Base-by-base conservation (phyloP, 805 yeast genomes). In the Teunomyces kruisii region DNA sequence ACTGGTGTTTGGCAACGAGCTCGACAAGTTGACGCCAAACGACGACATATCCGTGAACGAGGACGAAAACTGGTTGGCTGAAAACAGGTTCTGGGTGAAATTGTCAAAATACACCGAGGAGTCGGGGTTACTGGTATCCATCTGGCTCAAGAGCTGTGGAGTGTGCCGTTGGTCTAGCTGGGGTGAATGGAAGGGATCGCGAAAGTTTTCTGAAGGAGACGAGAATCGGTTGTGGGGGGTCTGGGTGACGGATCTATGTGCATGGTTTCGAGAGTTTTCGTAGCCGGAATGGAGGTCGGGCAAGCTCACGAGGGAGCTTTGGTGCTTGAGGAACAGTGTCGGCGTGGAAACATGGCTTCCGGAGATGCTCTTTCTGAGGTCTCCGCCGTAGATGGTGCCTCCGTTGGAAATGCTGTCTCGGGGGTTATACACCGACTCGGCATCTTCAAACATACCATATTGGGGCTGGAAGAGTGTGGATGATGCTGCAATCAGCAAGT, bases 281-380 rank as follows among this genome's bases (percentile, higher is more conserved):
- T 33, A 17, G 37, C 13, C 17, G 28, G 10, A 12, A 28, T 35
- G 3, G 40, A 38, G 40, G 40, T 67, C 72, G 1, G 66, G 66
- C 19, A 67, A 58, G 38, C 67, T 62, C 9, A 62, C 56, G 8
- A 64, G 44, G 13, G 72, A 66, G 28, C 53, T 51, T 15, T 64
- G 64, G 24, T 64, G 61, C 13, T 65, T 45, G 10, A 54, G 43
- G 32, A 61, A 46, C 15, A 47, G 54, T 4, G 57, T 51, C 5
- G 63, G 56, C 2, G 59, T 50, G 7, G 64, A 53, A 3, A 52
- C 53, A 16, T 40, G 45, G 24, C 47, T 43, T 9, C 43, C 50
- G 17, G 43, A 41, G n/a, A 38, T 22, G 15, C 13, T 7, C 6
- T 36, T 22, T n/a, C 14, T 26, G 17, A 12, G 28, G 14, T 26